A percentile compares a stretch with the other conserved stretches of the same genome.
Conservation (phyloP, 2,329 filamentous ascomycete genomes). For the Botrytis squamosa region DNA sequence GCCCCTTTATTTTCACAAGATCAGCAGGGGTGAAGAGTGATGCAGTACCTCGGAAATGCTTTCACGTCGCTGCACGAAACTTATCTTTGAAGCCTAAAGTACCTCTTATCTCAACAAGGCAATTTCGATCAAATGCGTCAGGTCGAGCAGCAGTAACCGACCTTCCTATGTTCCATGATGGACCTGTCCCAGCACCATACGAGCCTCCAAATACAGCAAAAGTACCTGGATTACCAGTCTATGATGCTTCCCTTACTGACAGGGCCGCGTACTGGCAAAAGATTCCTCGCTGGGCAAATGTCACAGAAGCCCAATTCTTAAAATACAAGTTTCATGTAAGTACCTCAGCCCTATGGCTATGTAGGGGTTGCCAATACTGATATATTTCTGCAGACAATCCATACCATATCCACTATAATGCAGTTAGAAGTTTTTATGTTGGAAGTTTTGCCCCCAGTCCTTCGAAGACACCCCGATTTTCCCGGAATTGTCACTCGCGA, state of each 20-base stretch:
- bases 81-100: slow-evolving; percentile 8
- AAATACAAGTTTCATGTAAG: slow-evolving; percentile 56
- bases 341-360: slow-evolving; percentile 24
- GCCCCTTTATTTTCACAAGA: slow-evolving; percentile 8
- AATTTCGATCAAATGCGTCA: slow-evolving; percentile 21
- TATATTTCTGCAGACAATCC: neutral
- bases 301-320: slow-evolving; percentile 49
- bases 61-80: neutral
- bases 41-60: slow-evolving; percentile 8
- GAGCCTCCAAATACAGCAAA: neutral
- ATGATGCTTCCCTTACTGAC: slow-evolving; percentile 23
- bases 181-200: slow-evolving; percentile 11
- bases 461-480: slow-evolving; percentile 44
- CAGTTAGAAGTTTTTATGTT: slow-evolving; percentile 49
- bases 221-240: slow-evolving; percentile 10
- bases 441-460: slow-evolving; percentile 48
- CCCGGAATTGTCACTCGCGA: slow-evolving; percentile 47
- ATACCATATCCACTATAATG: slow-evolving; percentile 11
- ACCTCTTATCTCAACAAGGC: slow-evolving; percentile 14
- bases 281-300: slow-evolving; percentile 50
- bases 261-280: slow-evolving; percentile 49
- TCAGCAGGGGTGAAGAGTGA: slow-evolving; percentile 1
- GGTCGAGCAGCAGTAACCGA: slow-evolving; percentile 16
- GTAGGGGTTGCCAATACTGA: neutral
- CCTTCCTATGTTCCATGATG: slow-evolving; percentile 13